These are phyloP conservation scores for Penicillium brasilianum DNA, from an alignment of 2,329 filamentous ascomycete species.

Conservation along the genomic window DNA sequence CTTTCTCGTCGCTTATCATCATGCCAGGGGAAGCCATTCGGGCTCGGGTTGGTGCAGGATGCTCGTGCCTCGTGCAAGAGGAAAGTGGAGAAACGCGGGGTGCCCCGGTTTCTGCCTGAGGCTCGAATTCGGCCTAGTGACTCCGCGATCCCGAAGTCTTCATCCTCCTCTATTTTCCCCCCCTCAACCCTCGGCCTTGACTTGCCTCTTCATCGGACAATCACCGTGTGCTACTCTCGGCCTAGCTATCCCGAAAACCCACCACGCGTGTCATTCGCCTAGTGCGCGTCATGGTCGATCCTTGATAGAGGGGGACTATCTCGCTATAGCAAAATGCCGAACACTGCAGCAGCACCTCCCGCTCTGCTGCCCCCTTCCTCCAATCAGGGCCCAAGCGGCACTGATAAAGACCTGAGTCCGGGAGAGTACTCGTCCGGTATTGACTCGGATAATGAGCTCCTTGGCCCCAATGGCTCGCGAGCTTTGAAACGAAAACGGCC, in stretches of 20 bases:
- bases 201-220: slow-evolving; percentile 21
- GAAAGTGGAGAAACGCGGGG: slow-evolving; percentile 32
- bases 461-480: slow-evolving; percentile 37
- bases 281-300: slow-evolving; percentile 28
- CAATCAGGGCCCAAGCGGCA: slow-evolving; percentile 29
- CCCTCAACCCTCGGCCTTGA: slow-evolving; percentile 15
- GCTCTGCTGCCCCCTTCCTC: slow-evolving; percentile 31
- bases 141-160: slow-evolving; percentile 18
- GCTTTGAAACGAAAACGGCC: slow-evolving; percentile 45
- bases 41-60: neutral
- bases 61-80: neutral
- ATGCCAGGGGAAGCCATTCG: neutral
- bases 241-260: slow-evolving; percentile 4
- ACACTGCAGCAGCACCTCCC: slow-evolving; percentile 32
- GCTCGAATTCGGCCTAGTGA: slow-evolving; percentile 11
- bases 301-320: slow-evolving; percentile 27
- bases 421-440: slow-evolving; percentile 43
- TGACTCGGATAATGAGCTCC: slow-evolving; percentile 42
- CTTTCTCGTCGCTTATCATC: neutral
- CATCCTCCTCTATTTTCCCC: slow-evolving; percentile 14
- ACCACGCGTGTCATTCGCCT: slow-evolving; percentile 7
- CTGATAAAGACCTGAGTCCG: slow-evolving; percentile 38
- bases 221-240: slow-evolving; percentile 15
- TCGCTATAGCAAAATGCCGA: slow-evolving; percentile 45
- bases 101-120: slow-evolving; percentile 32